Percentiles rank a stretch among this genome's conserved stretches.
Evolutionary conservation across 768 basidiomycete genomes (phyloP).

Genomic region (Mycena venus): DNA sequence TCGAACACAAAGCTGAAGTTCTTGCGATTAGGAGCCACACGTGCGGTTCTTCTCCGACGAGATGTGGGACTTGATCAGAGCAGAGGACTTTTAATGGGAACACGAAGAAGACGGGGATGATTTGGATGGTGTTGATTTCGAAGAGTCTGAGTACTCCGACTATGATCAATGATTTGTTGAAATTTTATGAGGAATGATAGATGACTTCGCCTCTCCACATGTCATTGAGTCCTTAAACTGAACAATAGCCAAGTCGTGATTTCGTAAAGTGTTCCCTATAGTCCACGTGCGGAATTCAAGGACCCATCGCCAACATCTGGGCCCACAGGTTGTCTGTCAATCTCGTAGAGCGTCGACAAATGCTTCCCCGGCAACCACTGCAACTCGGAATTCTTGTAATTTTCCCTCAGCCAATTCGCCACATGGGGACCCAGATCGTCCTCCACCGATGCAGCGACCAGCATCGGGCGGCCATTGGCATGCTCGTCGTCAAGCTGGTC

Average conservation of each 20-base stretch:
- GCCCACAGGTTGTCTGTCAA: constrained; percentile 65
- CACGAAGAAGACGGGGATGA: constrained; percentile 5
- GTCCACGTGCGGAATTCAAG: no score
- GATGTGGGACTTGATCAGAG: background rate
- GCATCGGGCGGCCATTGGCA: constrained; percentile 54
- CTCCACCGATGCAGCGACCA: constrained; percentile 57
- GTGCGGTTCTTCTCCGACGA: constrained; percentile 5
- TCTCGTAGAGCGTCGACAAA: constrained; percentile 57
- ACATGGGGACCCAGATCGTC: constrained; percentile 60
- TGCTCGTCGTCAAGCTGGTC: constrained; percentile 59
- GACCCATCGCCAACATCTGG: constrained; percentile 45
- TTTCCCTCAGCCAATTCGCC: constrained; percentile 63
- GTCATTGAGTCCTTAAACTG: no score
- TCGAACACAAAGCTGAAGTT: background rate
- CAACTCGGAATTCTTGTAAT: constrained; percentile 59
- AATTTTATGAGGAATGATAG: no score
- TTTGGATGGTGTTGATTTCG: constrained; percentile 1
- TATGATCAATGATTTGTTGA: no score
- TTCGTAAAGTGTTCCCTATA: no score
- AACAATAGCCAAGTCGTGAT: no score
- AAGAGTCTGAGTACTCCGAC: no score
- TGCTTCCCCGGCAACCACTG: constrained; percentile 64
- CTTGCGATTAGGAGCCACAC: background rate
- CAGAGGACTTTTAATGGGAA: constrained; percentile 12
- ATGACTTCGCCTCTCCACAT: no score